These are phyloP conservation scores for Pinus albicaulis DNA, from an alignment of 75 land plant genomes.

Conservation along the genomic window DNA sequence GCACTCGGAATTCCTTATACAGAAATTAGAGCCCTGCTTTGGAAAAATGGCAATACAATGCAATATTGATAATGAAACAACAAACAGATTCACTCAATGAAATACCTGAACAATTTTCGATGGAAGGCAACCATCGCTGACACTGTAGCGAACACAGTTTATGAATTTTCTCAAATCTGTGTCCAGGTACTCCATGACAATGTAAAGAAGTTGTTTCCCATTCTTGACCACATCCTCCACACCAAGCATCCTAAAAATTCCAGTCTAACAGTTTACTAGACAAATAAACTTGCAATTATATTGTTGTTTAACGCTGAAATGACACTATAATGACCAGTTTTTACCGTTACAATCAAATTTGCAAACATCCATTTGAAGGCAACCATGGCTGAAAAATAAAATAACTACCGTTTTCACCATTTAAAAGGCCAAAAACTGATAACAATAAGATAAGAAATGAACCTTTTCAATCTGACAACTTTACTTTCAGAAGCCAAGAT, in stretches of 20 bases:
- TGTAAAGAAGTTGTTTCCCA: slow-evolving; percentile 74
- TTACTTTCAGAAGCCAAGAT: too few species aligned
- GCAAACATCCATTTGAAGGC: too few species aligned
- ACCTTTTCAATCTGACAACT: too few species aligned
- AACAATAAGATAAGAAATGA: too few species aligned
- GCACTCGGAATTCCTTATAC: slow-evolving; percentile 9
- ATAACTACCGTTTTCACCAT: too few species aligned
- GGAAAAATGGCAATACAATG: neutral
- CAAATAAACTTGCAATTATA: too few species aligned
- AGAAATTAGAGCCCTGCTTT: neutral
- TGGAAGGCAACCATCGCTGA: slow-evolving; percentile 33
- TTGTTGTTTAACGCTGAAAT: too few species aligned
- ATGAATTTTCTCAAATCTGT: slow-evolving; percentile 95
- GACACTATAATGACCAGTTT: too few species aligned
- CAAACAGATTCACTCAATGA: neutral
- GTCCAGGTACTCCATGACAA: slow-evolving; percentile 94
- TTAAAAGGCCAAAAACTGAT: too few species aligned
- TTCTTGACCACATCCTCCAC: slow-evolving; percentile 84
- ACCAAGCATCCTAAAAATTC: slow-evolving; percentile 51
- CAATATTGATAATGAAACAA: neutral
- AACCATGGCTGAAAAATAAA: too few species aligned
- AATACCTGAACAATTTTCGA: slow-evolving; percentile 48
- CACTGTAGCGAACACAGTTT: slow-evolving; percentile 34
- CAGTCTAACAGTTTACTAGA: too few species aligned
- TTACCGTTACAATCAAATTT: too few species aligned